A percentile compares a stretch with the other conserved stretches of the same genome.
phyloP scores from a whole-genome alignment of 1,139 yeast species.

The Blastobotrys apis region DNA sequence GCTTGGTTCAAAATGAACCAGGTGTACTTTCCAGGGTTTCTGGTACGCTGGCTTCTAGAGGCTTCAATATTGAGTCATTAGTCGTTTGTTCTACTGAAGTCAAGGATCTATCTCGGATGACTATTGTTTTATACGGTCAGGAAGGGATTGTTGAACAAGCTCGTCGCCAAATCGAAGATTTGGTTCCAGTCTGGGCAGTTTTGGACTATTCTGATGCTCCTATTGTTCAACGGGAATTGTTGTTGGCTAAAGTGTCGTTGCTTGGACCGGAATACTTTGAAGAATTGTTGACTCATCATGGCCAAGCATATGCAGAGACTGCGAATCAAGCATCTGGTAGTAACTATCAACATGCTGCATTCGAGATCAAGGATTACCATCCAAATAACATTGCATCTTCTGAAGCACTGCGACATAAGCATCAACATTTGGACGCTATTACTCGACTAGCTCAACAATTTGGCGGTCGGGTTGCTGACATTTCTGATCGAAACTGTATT shows the following conservation, averaged over 20 bases:
- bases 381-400: slow-evolving; percentile 88
- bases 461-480: slow-evolving; percentile 90
- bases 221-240: slow-evolving; percentile 83
- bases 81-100: slow-evolving; percentile 97
- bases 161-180: slow-evolving; percentile 95
- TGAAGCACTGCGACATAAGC: slow-evolving; percentile 92
- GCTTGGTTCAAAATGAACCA: slow-evolving; percentile 97
- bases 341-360: slow-evolving; percentile 17
- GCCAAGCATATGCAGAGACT: slow-evolving; percentile 36
- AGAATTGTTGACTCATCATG: slow-evolving; percentile 86
- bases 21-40: slow-evolving; percentile 93
- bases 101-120: slow-evolving; percentile 92
- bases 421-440: slow-evolving; percentile 79
- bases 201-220: slow-evolving; percentile 89
- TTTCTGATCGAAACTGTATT: slow-evolving; percentile 88
- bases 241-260: slow-evolving; percentile 85
- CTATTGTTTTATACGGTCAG: slow-evolving; percentile 89
- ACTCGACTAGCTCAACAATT: slow-evolving; percentile 76
- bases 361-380: slow-evolving; percentile 45
- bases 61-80: slow-evolving; percentile 94
- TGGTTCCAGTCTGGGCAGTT: slow-evolving; percentile 97
- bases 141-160: slow-evolving; percentile 98
- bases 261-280: slow-evolving; percentile 97
- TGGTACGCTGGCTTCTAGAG: slow-evolving; percentile 95
- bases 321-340: slow-evolving; percentile 31